Evolutionary conservation across 805 yeast species (phyloP).

Genomic region (Metschnikowia hibisci): DNA sequence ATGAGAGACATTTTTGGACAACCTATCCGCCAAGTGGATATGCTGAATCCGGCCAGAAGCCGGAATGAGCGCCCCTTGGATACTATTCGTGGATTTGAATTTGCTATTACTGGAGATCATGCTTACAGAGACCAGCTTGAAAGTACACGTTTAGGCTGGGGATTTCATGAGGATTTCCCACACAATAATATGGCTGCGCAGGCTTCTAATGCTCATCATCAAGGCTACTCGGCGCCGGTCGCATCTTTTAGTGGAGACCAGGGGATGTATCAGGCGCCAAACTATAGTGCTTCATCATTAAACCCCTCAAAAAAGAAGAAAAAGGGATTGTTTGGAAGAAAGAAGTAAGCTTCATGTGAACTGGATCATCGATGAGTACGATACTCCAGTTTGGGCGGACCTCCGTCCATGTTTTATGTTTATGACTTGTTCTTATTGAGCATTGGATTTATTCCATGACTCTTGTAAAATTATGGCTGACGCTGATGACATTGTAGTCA

Average conservation of each 20-base stretch:
- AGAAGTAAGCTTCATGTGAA: slow-evolving; percentile 22
- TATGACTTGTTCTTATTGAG: slow-evolving; percentile 1
- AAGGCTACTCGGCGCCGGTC: slow-evolving; percentile 34
- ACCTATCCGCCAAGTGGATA: slow-evolving; percentile 72
- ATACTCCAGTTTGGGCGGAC: background rate
- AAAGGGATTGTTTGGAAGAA: slow-evolving; percentile 75
- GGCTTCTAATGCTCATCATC: slow-evolving; percentile 15
- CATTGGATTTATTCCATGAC: background rate
- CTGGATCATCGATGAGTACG: background rate
- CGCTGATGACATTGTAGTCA: too few species aligned
- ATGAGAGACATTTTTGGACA: slow-evolving; percentile 83
- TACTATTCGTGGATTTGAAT: slow-evolving; percentile 91
- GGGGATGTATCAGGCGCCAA: slow-evolving; percentile 50
- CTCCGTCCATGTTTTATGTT: background rate
- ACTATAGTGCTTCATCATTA: slow-evolving; percentile 51
- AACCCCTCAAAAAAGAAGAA: slow-evolving; percentile 55
- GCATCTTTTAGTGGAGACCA: slow-evolving; percentile 40
- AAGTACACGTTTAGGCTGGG: slow-evolving; percentile 76
- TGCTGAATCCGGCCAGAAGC: slow-evolving; percentile 88
- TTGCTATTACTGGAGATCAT: slow-evolving; percentile 86
- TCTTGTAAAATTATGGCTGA: too few species aligned
- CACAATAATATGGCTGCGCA: slow-evolving; percentile 39
- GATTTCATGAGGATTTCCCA: slow-evolving; percentile 77
- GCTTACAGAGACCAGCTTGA: slow-evolving; percentile 78
- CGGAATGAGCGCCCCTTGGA: slow-evolving; percentile 97